Evolutionary conservation across 768 basidiomycete species (phyloP), one percentile per base, ranked within the genome.

Genomic region (Amanita pseudoporphyria): DNA sequence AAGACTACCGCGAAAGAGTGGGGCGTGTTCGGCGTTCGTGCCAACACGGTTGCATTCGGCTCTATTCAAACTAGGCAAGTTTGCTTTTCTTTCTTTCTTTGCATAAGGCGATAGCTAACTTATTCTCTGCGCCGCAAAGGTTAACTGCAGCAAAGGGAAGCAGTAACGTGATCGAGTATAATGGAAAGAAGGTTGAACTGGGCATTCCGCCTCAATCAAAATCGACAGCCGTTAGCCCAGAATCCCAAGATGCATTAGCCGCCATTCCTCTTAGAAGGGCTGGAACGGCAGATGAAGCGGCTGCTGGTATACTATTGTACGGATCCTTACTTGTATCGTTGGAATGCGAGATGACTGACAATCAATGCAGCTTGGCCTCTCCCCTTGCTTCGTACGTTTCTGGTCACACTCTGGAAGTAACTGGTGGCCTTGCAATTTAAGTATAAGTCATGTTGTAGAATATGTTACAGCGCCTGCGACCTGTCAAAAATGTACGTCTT

Each of bases 1-100:
- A 91, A 90, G 71, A 91, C 88, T 35, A 80, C 87, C 55, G 81
- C 82, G 42, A 92, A 91, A 62, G 89, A 92, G 61, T 92, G 88
- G 88, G 89, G 89, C 26, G 65, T 71, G 3, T 89, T 83, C 64
- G 82, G 82, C 56, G 86, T 90, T 18, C 84, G 88, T 44, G 84
- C 84, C 22, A 90, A 92, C 68, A 82, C 83, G 2, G 67, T 92
- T 37, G 87, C 87, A 3, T 90, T 78, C 56, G 87, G 88, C 21
- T 69, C 81, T 39, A 79, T 92, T 40, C 78, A 84, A 57, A 92
- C 89, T 2, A 71, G 89, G 81, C 7, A 22, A 3, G 43, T 16
- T 45, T 51, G 21, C 30, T n/a, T n/a, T n/a, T n/a, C n/a, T n/a
- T n/a, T n/a, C n/a, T n/a, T n/a, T n/a, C 14, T 26, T n/a, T 46